Evolutionary conservation across 805 yeast genomes (phyloP).

Genomic region (Debaryomyces maramus): DNA sequence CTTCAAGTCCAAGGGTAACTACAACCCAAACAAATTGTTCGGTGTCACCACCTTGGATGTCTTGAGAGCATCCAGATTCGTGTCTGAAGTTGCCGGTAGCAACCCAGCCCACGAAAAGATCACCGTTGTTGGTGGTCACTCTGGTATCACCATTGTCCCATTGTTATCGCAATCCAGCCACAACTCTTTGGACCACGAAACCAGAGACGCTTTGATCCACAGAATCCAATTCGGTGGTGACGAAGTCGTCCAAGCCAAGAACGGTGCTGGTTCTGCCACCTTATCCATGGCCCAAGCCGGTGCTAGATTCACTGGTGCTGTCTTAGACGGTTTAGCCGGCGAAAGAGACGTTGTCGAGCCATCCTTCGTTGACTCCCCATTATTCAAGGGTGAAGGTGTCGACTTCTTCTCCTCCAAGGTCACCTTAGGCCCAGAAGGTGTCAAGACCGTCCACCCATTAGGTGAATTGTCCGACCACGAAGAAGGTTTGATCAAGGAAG

Average conservation of each 20-base stretch:
- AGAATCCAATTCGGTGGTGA: constrained; percentile 97
- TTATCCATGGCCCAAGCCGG: constrained; percentile 94
- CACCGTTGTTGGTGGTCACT: constrained; percentile 95
- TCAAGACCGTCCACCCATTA: constrained; percentile 73
- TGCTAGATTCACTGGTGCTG: constrained; percentile 68
- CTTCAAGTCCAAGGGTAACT: constrained; percentile 78
- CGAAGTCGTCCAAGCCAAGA: constrained; percentile 90
- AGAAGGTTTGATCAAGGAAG: constrained; percentile 76
- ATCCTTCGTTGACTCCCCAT: constrained; percentile 76
- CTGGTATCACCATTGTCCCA: constrained; percentile 95
- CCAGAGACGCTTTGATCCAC: constrained; percentile 59
- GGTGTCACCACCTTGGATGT: constrained; percentile 96
- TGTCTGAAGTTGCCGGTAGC: constrained; percentile 63
- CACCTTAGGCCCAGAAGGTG: constrained; percentile 91
- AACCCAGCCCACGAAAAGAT: constrained; percentile 78
- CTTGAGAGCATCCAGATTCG: constrained; percentile 85
- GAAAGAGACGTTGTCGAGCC: constrained; percentile 66
- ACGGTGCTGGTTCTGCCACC: constrained; percentile 93
- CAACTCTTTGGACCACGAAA: constrained; percentile 46
- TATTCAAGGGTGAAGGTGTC: constrained; percentile 84
- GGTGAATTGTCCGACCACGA: constrained; percentile 76
- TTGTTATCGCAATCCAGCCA: constrained; percentile 82
- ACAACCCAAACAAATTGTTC: constrained; percentile 87
- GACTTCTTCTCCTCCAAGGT: constrained; percentile 96
- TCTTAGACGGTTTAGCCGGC: constrained; percentile 63